These are phyloP conservation scores for Suillus ampliporus DNA, from an alignment of 768 basidiomycete genomes.

Conservation along the genomic window DNA sequence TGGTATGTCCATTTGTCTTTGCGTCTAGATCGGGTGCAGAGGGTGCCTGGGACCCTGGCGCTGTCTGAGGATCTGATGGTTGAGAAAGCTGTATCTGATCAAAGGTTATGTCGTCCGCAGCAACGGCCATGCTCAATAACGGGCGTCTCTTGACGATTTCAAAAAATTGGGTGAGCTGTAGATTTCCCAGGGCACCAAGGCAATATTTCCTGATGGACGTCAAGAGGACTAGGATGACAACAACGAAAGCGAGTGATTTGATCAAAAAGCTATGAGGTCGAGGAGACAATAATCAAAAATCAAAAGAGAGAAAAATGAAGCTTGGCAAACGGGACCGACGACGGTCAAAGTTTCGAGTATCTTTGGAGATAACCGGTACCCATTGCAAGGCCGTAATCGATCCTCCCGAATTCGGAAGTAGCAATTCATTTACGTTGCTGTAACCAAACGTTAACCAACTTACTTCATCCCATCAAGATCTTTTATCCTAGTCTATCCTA, in stretches of 20 bases:
- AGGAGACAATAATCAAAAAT: background rate
- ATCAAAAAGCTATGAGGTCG: background rate
- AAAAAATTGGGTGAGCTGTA: background rate
- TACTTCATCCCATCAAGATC: background rate
- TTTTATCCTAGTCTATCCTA: conserved; percentile 7
- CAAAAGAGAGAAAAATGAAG: background rate
- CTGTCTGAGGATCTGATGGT: conserved; percentile 6
- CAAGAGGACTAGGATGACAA: background rate
- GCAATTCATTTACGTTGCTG: conserved; percentile 16
- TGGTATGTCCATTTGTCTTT: conserved; percentile 18
- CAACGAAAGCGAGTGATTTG: background rate
- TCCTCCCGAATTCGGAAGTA: conserved; percentile 6
- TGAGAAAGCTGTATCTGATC: conserved; percentile 26
- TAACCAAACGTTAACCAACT: conserved; percentile 1
- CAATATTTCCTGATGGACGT: background rate
- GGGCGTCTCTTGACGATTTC: background rate
- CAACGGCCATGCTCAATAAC: conserved; percentile 2
- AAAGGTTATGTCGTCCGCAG: background rate
- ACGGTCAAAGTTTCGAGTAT: background rate
- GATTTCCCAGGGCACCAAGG: conserved; percentile 6
- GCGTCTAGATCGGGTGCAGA: conserved; percentile 15
- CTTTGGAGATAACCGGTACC: conserved; percentile 1
- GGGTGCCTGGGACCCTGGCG: conserved; percentile 12
- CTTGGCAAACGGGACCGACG: background rate
- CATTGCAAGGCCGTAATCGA: conserved; percentile 6